phyloP scores from a whole-genome alignment of 148 eudicot genomes.

The Vaccinium darrowii region DNA sequence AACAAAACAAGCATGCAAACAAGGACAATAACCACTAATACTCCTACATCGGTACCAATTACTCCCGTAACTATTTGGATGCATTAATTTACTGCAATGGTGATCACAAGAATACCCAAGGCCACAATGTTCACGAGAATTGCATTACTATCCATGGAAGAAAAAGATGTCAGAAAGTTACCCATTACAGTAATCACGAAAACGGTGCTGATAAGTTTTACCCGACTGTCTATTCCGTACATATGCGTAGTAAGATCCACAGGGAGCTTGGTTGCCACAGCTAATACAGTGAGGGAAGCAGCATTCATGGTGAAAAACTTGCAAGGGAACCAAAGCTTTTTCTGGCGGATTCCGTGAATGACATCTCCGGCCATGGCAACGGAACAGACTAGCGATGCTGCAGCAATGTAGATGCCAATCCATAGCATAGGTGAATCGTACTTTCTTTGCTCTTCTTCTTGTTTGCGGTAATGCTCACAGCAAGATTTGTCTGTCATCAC shows the following conservation, averaged over 20 bases:
- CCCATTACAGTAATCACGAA: constrained; percentile 20
- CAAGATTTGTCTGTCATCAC: too few relatives aligned
- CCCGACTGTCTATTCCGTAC: neutral
- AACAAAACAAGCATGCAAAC: constrained; percentile 8
- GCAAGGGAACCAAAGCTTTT: neutral
- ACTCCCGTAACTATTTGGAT: neutral
- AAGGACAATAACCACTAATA: neutral
- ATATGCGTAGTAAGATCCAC: constrained; percentile 22
- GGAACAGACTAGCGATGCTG: constrained; percentile 22
- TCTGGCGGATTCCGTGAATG: neutral
- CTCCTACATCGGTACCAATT: neutral
- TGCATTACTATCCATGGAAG: constrained; percentile 19
- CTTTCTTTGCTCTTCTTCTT: too few relatives aligned
- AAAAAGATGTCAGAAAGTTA: constrained; percentile 23
- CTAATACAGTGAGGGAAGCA: neutral
- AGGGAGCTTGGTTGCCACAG: constrained; percentile 24
- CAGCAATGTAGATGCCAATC: constrained; percentile 29
- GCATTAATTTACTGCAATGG: constrained; percentile 18
- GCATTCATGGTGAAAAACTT: too few relatives aligned
- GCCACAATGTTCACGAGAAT: constrained; percentile 24
- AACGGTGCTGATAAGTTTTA: constrained; percentile 14
- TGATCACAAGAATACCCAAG: constrained; percentile 29
- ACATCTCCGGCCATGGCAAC: constrained; percentile 16
- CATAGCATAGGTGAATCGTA: constrained; percentile 18
- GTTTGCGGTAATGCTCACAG: too few relatives aligned